Evolutionary conservation across 768 basidiomycete species (phyloP).

Genomic region (Fomitopsis serialis): DNA sequence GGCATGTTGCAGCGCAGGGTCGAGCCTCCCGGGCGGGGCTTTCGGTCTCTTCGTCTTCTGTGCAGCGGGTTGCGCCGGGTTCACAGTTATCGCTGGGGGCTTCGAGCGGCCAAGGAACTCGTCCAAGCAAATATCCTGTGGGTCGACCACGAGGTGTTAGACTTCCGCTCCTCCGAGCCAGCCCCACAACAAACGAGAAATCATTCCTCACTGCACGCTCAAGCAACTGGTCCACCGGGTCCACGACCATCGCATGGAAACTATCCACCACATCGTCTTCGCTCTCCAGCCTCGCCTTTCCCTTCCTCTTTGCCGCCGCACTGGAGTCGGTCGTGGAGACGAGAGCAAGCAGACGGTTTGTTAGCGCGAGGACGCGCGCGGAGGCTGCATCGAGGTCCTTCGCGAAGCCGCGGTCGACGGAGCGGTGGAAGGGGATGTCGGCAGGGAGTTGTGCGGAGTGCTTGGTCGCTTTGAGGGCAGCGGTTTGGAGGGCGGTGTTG

Average conservation of each 20-base stretch:
- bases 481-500: constrained; percentile 52
- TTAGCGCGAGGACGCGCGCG: constrained; percentile 55
- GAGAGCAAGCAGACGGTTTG: constrained; percentile 57
- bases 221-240: constrained; percentile 77
- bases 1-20: constrained; percentile 68
- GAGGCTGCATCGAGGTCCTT: constrained; percentile 68
- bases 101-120: constrained; percentile 68
- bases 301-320: constrained; percentile 36
- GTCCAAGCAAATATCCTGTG: constrained; percentile 79
- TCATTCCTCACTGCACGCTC: constrained; percentile 67
- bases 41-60: constrained; percentile 27
- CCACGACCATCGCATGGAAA: constrained; percentile 74
- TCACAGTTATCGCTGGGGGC: constrained; percentile 56
- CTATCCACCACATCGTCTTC: constrained; percentile 84
- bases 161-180: not conserved
- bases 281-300: constrained; percentile 49
- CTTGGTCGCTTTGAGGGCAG: constrained; percentile 60
- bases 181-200: not conserved
- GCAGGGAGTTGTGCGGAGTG: constrained; percentile 55
- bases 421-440: constrained; percentile 87
- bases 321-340: constrained; percentile 38
- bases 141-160: not conserved
- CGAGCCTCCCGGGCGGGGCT: constrained; percentile 38
- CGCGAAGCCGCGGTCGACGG: constrained; percentile 70
- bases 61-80: constrained; percentile 24